Evolutionary conservation across 331 rosid species (phyloP), one percentile per base, ranked within the genome.

Genomic region (Saraca asoca): DNA sequence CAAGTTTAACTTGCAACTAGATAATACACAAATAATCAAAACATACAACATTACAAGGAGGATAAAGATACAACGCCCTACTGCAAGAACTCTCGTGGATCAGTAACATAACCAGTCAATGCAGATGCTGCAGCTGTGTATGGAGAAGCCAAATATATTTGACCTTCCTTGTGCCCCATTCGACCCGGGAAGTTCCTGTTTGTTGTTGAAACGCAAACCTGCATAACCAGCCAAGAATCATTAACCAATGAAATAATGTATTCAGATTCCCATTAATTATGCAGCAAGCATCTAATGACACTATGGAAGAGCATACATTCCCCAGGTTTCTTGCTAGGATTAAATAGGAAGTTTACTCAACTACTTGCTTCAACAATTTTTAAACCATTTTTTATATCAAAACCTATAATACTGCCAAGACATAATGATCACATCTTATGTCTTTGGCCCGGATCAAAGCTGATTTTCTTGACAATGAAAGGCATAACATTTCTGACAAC

Each of bases 121-220:
- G 97, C 97, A 24, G 98, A 94, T 64, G 98, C 97, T 11, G 97
- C 97, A 5, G 98, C 96, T 12, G 98, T 94, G 68, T 78, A 90
- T 12, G 98, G 98, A 0, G 97, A 94, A 65, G 97, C 97, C 71
- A 94, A 82, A 73, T 90, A 94, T 72, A 93, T 81, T 74, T 90
- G 80, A 65, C 98, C 98, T 78, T 94, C 98, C 66, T 76, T 88
- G 84, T 94, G 98, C 16, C 98, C 97, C 97, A 94, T 94, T 77
- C 97, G 79, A 3, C 97, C 98, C 0, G 95, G 98, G 83, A 94
- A 90, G 88, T 94, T 94, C 71, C 97, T 85, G 75, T 94, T 94
- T 3, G 98, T 94, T 11, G 98, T 94, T 48, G 98, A 94, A 51
- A 94, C 96, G 62, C 96, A 90, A 45, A 94, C 97, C 98, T 94